These are phyloP conservation scores for Paraconiothyrium brasiliense DNA, from an alignment of 2,329 filamentous ascomycete genomes.

Conservation along the genomic window DNA sequence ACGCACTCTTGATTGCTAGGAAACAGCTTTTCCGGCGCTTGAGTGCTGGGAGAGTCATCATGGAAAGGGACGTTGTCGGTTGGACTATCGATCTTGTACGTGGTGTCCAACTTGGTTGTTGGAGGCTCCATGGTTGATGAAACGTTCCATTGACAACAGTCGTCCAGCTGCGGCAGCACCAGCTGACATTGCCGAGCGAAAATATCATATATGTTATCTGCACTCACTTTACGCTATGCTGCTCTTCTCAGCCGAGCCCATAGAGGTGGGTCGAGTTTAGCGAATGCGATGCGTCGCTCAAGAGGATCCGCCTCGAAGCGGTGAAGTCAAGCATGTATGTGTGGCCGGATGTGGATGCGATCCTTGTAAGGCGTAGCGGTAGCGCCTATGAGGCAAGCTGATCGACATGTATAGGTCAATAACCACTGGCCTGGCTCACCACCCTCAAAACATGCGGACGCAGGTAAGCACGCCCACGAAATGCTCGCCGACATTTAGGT, in stretches of 20 bases:
- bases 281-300: conserved; percentile 14
- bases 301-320: conserved; percentile 6
- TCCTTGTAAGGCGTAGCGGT: conserved; percentile 14
- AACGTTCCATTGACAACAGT: conserved; percentile 19
- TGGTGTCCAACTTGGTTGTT: conserved; percentile 22
- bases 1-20: conserved; percentile 22
- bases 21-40: conserved; percentile 28
- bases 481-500: neutral
- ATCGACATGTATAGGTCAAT: neutral
- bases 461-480: conserved; percentile 18
- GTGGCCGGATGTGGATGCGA: conserved; percentile 10
- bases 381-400: conserved; percentile 1
- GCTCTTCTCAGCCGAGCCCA: conserved; percentile 13
- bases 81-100: conserved; percentile 21
- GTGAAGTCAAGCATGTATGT: conserved; percentile 10
- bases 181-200: conserved; percentile 10
- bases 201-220: conserved; percentile 18
- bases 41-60: conserved; percentile 20
- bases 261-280: conserved; percentile 1
- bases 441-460: conserved; percentile 4
- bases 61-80: conserved; percentile 8
- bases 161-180: conserved; percentile 16
- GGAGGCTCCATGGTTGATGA: conserved; percentile 16
- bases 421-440: conserved; percentile 1
- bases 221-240: conserved; percentile 12